Base-by-base conservation (phyloP, 768 basidiomycete species). In the Mycena galericulata region DNA sequence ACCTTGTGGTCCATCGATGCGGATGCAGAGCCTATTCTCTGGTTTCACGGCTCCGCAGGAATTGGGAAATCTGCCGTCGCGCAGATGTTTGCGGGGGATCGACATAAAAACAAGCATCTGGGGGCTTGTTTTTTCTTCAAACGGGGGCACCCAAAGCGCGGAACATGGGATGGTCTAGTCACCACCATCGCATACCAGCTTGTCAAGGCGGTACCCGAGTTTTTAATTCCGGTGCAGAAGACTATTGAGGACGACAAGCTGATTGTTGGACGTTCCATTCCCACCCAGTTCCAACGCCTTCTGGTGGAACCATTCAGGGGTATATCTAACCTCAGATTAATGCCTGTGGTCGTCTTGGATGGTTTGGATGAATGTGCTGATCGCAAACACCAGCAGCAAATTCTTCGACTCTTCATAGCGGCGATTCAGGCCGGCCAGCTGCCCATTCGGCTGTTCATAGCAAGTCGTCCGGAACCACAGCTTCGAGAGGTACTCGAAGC, bases 31-130 rank as follows among this genome's bases (percentile, higher is more conserved):
- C 45, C 45, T 20, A 46, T 46, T 9, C 45, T 46, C 45, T 46
- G 45, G 45, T 20, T 46, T 9, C 45, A 20, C 45, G 45, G 45
- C 10, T 46, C 45, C 10, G 45, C 45, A 46, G 45, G 45, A 20
- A 20, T 46, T 46, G 45, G 45, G 45, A 46, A 46, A 46, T 46
- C 45, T 46, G 45, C 45, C n/a, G n/a, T 46, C 45, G 45, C 45
- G 45, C 45, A 46, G 45, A 20, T 11, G 45, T 46, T 46, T 46
- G 45, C 45, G 22, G 45, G 45, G n/a, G 45, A 46, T 20, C n/a
- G 45, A 9, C 10, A 46, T 20, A 46, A 46, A 20, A 9, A 46
- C 11, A 20, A 20, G 10, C 18, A 46, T 46, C 45, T 46, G 45
- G 45, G 45, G 10, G 45, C 45, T 46, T 46, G 11, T 20, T 46